Base-by-base conservation (phyloP, 441 rosid species). In the Raphanus hybrid region DNA sequence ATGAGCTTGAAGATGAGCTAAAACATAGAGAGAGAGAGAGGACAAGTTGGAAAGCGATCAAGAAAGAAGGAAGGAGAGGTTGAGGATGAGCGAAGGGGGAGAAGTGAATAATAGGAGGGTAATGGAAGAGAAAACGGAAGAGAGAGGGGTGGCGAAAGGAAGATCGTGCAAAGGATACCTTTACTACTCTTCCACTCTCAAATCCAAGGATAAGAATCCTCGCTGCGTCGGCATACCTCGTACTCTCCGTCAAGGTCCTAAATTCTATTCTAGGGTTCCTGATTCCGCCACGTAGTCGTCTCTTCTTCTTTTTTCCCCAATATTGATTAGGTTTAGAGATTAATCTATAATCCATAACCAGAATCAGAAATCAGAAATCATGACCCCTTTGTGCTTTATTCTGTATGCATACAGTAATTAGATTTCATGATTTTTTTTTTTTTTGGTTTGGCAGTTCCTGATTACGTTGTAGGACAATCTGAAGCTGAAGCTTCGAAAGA, bases 171-270 rank as follows among this genome's bases (percentile, higher is more conserved):
- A 81, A 81, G 97, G 97, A 23, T 87, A 79, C 81, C 81, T 86
- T 16, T 88, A 84, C 75, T 89, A 89, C 80, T 82, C 89, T 34
- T 86, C 97, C 61, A 18, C 57, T 66, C 94, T 88, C 84, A 86
- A 87, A 85, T 85, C 95, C 70, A 85, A 84, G 43, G 72, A 83
- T 75, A 81, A 71, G 12, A 82, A 80, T 55, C 98, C 98, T 84
- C 91, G 92, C 58, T 91, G 93, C 83, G 54, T 91, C 73, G 98
- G 98, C 66, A 64, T 93, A 80, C 90, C 90, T 67, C 87, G 88
- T 50, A 60, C 88, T 64, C 90, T 87, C 34, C 85, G 73, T 10
- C 87, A 80, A 75, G 90, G 6, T 70, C 27, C 34, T 2, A 23
- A 29, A 29, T 29, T 29, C 39, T 7, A 35, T 48, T n/a, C n/a